phyloP scores from a whole-genome alignment of 768 basidiomycete species.

The Myochromella boudieri region DNA sequence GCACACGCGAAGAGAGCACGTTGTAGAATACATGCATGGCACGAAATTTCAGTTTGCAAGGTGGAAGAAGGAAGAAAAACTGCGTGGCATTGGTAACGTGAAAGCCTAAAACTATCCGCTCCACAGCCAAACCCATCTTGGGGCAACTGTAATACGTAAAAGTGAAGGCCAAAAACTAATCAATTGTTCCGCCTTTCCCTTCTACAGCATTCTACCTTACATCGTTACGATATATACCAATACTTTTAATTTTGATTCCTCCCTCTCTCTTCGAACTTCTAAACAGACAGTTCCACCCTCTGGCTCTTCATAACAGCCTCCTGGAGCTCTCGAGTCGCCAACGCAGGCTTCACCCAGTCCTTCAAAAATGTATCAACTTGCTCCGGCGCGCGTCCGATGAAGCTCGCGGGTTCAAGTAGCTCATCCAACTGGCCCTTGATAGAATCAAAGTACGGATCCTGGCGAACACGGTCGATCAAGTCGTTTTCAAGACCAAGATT shows the following conservation, averaged over 20 bases:
- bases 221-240: background rate
- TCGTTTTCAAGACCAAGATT: conserved; percentile 94
- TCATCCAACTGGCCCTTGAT: conserved; percentile 78
- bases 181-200: too few relatives aligned
- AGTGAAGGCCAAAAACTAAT: too few relatives aligned
- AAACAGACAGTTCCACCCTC: conserved; percentile 70
- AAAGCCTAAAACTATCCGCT: too few relatives aligned
- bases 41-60: too few relatives aligned
- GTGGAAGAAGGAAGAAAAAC: too few relatives aligned
- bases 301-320: conserved; percentile 49
- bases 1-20: too few relatives aligned
- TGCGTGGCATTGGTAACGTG: too few relatives aligned
- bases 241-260: background rate
- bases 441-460: conserved; percentile 85
- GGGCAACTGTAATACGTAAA: too few relatives aligned
- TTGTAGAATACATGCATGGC: too few relatives aligned
- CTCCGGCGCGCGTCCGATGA: conserved; percentile 92
- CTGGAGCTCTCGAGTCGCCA: conserved; percentile 57
- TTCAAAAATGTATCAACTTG: conserved; percentile 88
- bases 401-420: conserved; percentile 83
- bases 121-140: too few relatives aligned
- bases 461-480: conserved; percentile 82
- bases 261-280: background rate
- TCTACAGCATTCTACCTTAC: background rate
- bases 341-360: conserved; percentile 86